These are phyloP conservation scores for Litsea cubeba DNA, from an alignment of 164 flowering plant genomes.

Conservation along the genomic window DNA sequence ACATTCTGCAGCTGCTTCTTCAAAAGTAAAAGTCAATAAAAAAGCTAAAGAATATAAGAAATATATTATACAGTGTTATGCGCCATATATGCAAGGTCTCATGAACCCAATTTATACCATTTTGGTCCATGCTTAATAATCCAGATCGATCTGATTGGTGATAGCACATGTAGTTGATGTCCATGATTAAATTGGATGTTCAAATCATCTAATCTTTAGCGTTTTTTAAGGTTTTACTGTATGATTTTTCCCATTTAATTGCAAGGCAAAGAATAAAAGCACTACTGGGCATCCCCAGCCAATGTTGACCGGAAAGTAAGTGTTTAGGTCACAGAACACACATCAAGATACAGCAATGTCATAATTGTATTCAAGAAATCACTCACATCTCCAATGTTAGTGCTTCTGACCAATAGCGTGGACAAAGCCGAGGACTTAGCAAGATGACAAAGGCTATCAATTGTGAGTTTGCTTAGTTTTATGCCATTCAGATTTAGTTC, in stretches of 20 bases:
- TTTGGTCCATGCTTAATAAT: not conserved
- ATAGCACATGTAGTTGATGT: too few species aligned
- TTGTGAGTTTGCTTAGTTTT: constrained; percentile 59
- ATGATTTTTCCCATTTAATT: too few species aligned
- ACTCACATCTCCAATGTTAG: constrained; percentile 76
- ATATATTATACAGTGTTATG: not conserved
- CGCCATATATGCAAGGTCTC: too few species aligned
- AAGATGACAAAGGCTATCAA: constrained; percentile 70
- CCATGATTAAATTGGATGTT: too few species aligned
- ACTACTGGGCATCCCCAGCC: too few species aligned
- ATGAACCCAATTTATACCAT: not conserved
- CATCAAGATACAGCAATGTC: too few species aligned
- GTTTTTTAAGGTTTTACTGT: too few species aligned
- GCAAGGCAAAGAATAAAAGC: too few species aligned
- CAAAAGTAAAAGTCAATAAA: not conserved
- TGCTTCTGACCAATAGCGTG: constrained; percentile 60
- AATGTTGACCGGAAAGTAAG: too few species aligned
- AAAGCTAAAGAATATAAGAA: not conserved
- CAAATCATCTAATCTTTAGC: too few species aligned
- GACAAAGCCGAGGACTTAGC: constrained; percentile 52
- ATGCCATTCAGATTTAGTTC: constrained; percentile 69
- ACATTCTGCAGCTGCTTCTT: not conserved
- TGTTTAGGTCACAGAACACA: too few species aligned
- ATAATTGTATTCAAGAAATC: not conserved
- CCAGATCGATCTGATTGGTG: too few species aligned